Evolutionary conservation across 495 filamentous ascomycete species (phyloP), one percentile per base, ranked within the genome.

Genomic region (Penicillium alfredii): DNA sequence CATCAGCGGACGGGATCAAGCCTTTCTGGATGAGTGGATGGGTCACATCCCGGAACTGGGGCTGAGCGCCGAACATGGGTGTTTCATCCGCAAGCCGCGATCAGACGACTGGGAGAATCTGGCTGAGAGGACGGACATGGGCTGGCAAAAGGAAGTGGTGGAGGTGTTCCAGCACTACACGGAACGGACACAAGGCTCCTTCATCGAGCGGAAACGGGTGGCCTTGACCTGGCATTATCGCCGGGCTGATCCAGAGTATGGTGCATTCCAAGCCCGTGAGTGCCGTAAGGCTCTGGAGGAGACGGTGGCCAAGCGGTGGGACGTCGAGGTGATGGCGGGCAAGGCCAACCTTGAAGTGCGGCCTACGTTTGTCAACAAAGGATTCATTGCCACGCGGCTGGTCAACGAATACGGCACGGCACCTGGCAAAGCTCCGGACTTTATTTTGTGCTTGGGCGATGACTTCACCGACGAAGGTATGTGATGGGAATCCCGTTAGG

Each of bases 171-270:
- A 84, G 47, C 77, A 82, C 41, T 94, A 85, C 53, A 92, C 86
- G 1, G 84, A 90, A 56, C 75, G 72, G 35, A 89, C 86, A 0
- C 83, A 82, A 33, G 90, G 88, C 70, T 86, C 88, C 2, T 92
- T 89, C 51, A 88, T 94, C 38, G 92, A 98, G 55, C 78, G 80
- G 24, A 98, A 98, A 63, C 78, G 83, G 13, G 85, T 89, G 43
- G 88, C 92, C 7, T 60, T 97, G 35, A 96, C 90, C 6, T 98
- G 92, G 93, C 92, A 98, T 53, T 98, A 95, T 51, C 88, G 92
- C 27, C 78, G 82, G 4, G 85, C 86, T 15, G 88, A 94, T 45
- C 84, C 83, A 1, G 85, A 90, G 43, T 81, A 84, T 35, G 92
- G 84, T 10, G 60, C 74, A 1, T 80, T 82, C 55, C 78, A 88